These are phyloP conservation scores for Xerocomellus intermedius DNA, from an alignment of 768 basidiomycete species.

Conservation along the genomic window DNA sequence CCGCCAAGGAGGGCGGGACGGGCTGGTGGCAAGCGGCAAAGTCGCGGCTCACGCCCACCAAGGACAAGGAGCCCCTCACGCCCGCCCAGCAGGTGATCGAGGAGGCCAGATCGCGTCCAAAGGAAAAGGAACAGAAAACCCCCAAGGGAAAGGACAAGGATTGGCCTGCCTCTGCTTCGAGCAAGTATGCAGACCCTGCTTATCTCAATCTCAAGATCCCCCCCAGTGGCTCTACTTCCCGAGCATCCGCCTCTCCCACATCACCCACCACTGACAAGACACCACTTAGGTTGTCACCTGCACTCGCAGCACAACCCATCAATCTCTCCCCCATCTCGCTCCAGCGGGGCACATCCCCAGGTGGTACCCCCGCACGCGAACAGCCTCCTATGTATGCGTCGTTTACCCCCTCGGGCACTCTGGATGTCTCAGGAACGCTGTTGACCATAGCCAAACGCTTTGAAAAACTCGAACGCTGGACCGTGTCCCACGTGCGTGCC, in stretches of 20 bases:
- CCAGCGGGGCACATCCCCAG: slow-evolving; percentile 44
- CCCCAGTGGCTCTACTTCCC: slow-evolving; percentile 44
- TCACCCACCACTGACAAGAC: slow-evolving; percentile 56
- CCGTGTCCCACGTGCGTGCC: slow-evolving; percentile 83
- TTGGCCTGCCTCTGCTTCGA: slow-evolving; percentile 55
- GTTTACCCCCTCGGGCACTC: slow-evolving; percentile 64
- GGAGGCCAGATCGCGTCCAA: slow-evolving; percentile 68
- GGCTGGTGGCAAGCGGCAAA: slow-evolving; percentile 79
- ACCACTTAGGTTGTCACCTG: slow-evolving; percentile 30
- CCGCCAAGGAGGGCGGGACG: slow-evolving; percentile 54
- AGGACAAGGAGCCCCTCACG: slow-evolving; percentile 70
- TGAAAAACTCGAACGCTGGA: slow-evolving; percentile 89
- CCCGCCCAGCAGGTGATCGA: slow-evolving; percentile 81
- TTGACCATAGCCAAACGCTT: slow-evolving; percentile 72
- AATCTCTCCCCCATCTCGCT: slow-evolving; percentile 67
- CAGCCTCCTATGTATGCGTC: slow-evolving; percentile 74
- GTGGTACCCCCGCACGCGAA: slow-evolving; percentile 40
- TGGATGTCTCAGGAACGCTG: slow-evolving; percentile 75
- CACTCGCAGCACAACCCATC: slow-evolving; percentile 41
- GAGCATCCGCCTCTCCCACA: slow-evolving; percentile 49
- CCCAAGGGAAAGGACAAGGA: slow-evolving; percentile 46
- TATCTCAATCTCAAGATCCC: slow-evolving; percentile 57
- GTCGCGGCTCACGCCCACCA: slow-evolving; percentile 74
- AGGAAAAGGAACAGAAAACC: slow-evolving; percentile 48
- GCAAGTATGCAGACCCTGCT: slow-evolving; percentile 57